phyloP scores from a whole-genome alignment of 2,329 filamentous ascomycete species.

The Neofusicoccum sp. region DNA sequence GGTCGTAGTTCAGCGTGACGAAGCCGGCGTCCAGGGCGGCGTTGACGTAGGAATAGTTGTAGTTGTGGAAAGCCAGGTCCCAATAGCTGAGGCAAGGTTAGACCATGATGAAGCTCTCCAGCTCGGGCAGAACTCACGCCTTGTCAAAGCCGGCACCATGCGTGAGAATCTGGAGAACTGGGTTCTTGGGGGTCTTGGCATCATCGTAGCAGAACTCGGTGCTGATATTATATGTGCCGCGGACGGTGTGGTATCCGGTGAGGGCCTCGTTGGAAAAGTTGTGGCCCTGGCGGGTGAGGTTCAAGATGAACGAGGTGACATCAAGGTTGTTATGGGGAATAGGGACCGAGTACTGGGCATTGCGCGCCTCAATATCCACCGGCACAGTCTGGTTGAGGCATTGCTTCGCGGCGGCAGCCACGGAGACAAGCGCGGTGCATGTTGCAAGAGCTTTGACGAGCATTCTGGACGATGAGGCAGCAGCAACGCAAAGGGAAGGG shows the following conservation, averaged over 20 bases:
- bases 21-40: constrained; percentile 56
- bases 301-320: constrained; percentile 55
- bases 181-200: constrained; percentile 30
- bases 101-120: neutral
- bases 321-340: constrained; percentile 48
- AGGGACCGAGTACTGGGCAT: neutral
- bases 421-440: neutral
- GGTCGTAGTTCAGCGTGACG: constrained; percentile 61
- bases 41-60: constrained; percentile 63
- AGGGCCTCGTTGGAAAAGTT: constrained; percentile 50
- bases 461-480: neutral
- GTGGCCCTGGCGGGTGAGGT: constrained; percentile 48
- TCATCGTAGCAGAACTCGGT: constrained; percentile 62
- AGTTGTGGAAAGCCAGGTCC: constrained; percentile 57
- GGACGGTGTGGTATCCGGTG: constrained; percentile 50
- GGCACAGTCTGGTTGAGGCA: constrained; percentile 16
- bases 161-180: constrained; percentile 48
- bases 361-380: constrained; percentile 11
- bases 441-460: neutral
- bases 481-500: neutral
- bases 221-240: constrained; percentile 57
- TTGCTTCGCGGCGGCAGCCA: constrained; percentile 14
- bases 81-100: constrained; percentile 51
- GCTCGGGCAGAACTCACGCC: constrained; percentile 29
- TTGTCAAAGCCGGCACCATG: constrained; percentile 58